Conservation (phyloP, 1,284 basidiomycete species). For the Trametes pubescens region DNA sequence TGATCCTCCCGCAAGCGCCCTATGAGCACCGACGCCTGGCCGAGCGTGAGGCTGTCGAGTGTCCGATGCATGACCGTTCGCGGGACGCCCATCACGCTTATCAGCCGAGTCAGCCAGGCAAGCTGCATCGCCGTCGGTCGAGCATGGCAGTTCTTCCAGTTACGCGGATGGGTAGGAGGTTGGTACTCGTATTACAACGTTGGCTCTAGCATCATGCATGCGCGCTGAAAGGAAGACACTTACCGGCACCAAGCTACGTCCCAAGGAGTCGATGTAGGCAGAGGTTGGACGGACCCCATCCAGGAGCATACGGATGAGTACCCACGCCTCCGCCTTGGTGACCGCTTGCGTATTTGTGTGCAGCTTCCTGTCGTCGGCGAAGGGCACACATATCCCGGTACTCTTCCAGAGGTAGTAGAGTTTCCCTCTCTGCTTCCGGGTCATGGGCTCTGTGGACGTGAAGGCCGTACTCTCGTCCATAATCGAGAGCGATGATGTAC, state of each 20-base stretch:
- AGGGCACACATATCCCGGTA: background rate
- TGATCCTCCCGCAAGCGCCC: background rate
- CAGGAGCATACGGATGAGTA: background rate
- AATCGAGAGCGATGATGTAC: background rate
- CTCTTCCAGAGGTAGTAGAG: background rate
- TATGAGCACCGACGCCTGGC: constrained; percentile 8
- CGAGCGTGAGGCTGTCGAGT: background rate
- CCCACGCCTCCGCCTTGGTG: constrained; percentile 6
- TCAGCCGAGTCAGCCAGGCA: background rate
- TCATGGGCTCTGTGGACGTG: background rate
- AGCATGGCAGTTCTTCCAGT: background rate
- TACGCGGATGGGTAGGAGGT: background rate
- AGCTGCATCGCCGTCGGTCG: background rate
- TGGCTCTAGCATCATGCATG: background rate
- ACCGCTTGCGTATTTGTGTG: background rate
- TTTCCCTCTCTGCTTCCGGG: background rate
- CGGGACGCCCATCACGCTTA: background rate
- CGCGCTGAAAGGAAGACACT: background rate
- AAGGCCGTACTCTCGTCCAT: background rate
- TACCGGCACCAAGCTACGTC: background rate
- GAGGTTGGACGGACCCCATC: background rate
- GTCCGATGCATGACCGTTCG: background rate
- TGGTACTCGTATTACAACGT: background rate
- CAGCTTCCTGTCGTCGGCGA: background rate
- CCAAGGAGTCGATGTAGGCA: background rate